Evolutionary conservation across 2,329 filamentous ascomycete genomes (phyloP).

Genomic region (Fusarium xyrophilum): DNA sequence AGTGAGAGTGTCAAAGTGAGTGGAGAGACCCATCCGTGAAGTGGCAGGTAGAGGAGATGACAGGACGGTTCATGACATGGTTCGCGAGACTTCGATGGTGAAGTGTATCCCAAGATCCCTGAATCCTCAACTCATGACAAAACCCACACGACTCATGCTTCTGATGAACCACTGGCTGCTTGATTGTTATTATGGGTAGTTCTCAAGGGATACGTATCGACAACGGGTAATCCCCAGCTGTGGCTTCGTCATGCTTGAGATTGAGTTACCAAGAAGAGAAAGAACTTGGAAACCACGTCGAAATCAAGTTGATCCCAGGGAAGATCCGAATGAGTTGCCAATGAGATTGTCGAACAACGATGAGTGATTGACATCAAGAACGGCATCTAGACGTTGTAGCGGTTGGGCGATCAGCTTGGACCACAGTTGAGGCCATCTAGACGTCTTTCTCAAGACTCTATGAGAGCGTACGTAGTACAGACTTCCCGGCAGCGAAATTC

Average conservation of each 20-base stretch:
- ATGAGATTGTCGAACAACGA: neutral
- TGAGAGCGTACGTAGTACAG: conserved; percentile 15
- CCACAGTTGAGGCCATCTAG: conserved; percentile 9
- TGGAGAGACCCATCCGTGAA: conserved; percentile 5
- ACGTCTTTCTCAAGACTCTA: neutral
- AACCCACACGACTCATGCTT: conserved; percentile 2
- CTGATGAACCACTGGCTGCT: neutral
- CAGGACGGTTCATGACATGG: neutral
- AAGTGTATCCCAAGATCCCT: neutral
- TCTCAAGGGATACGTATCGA: conserved; percentile 6
- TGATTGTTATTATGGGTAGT: neutral
- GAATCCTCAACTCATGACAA: neutral
- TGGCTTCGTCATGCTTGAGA: conserved; percentile 12
- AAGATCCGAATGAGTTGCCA: conserved; percentile 15
- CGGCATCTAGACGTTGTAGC: neutral
- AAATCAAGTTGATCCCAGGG: conserved; percentile 4
- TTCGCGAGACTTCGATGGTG: neutral
- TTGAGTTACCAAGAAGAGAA: conserved; percentile 15
- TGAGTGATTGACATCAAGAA: neutral
- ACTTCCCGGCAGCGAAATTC: neutral
- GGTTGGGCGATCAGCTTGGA: neutral
- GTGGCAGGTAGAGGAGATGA: conserved; percentile 5
- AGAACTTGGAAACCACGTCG: conserved; percentile 1
- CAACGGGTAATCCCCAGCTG: neutral
- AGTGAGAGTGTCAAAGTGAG: neutral